Evolutionary conservation across 164 flowering plant genomes (phyloP).

Genomic region (Liquidambar formosana): DNA sequence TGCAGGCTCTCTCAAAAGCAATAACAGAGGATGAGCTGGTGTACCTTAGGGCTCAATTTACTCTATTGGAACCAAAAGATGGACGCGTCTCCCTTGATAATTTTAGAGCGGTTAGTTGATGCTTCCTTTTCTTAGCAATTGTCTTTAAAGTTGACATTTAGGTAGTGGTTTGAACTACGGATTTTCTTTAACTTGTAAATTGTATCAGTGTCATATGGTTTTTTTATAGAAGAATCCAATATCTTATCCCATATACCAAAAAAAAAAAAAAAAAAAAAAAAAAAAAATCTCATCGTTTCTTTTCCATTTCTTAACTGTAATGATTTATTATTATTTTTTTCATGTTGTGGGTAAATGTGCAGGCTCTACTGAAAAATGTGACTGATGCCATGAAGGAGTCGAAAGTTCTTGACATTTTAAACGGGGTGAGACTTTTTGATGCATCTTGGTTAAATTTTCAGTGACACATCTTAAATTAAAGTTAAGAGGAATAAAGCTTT

Average conservation of each 20-base stretch:
- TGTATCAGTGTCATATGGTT: background rate
- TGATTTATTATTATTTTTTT: background rate
- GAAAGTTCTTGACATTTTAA: conserved; percentile 70
- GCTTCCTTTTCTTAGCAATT: background rate
- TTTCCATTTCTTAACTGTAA: background rate
- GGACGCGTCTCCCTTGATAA: conserved; percentile 53
- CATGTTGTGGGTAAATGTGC: conserved; percentile 23
- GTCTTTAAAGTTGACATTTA: background rate
- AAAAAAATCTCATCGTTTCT: background rate
- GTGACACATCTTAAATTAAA: background rate
- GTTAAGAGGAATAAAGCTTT: background rate
- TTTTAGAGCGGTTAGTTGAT: conserved; percentile 53
- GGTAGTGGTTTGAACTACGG: background rate
- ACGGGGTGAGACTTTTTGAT: conserved; percentile 46
- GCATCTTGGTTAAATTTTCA: background rate
- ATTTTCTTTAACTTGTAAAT: background rate
- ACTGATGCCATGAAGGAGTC: conserved; percentile 97
- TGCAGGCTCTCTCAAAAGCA: conserved; percentile 74
- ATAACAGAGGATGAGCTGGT: conserved; percentile 57
- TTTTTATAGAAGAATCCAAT: background rate
- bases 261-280: too few relatives aligned
- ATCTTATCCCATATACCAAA: too few relatives aligned
- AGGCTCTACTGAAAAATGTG: conserved; percentile 73
- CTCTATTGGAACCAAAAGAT: conserved; percentile 61
- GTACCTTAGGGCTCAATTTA: conserved; percentile 60